Percentiles rank a stretch among this genome's conserved stretches.
These are phyloP conservation scores for Aspergillus fumigatus DNA, from an alignment of 2,329 filamentous ascomycete species.

Conservation along the genomic window DNA sequence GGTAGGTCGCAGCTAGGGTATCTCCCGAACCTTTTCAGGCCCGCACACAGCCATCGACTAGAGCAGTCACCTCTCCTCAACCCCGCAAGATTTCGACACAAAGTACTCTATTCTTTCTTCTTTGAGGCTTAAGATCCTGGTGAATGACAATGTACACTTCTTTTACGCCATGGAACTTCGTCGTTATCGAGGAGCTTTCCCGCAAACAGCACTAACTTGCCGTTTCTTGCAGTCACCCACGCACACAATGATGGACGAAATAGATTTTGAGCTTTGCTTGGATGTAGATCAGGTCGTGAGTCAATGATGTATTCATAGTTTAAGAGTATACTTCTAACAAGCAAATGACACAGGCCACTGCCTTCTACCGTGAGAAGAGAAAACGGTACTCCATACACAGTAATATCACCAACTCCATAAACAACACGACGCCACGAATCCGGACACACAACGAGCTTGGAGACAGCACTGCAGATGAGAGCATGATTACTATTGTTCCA, in stretches of 20 bases:
- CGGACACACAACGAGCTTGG: background rate
- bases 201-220: background rate
- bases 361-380: background rate
- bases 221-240: background rate
- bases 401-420: background rate
- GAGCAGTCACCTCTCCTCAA: background rate
- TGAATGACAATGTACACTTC: background rate
- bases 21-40: background rate
- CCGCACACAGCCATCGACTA: background rate
- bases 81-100: background rate
- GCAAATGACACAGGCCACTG: background rate
- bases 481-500: background rate
- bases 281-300: conserved; percentile 13
- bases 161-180: background rate
- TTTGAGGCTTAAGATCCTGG: background rate
- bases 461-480: background rate
- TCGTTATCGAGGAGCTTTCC: background rate
- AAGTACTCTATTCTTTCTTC: background rate
- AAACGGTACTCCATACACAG: background rate
- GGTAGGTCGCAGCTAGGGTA: background rate
- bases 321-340: background rate
- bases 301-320: background rate
- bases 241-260: conserved; percentile 14
- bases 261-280: conserved; percentile 18
- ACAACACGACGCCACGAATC: background rate